Evolutionary conservation across 2,329 filamentous ascomycete species (phyloP).

Genomic region (Cryphonectria naterciae): DNA sequence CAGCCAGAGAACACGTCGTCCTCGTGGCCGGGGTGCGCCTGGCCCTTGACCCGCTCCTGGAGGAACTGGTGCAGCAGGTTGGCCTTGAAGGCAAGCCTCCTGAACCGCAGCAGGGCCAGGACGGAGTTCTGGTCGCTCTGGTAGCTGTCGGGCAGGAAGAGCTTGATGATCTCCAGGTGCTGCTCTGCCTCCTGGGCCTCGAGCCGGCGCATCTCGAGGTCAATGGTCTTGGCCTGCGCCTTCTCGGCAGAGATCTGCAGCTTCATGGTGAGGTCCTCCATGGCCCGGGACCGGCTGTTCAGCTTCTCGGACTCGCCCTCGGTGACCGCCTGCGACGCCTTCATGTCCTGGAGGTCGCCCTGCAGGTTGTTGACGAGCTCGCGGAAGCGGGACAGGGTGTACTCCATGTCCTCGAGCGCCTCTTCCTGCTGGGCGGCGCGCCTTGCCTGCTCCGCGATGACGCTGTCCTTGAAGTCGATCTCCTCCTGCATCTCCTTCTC

Average conservation of each 20-base stretch:
- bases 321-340: slow-evolving; percentile 87
- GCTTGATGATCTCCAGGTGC: slow-evolving; percentile 84
- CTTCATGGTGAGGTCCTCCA: slow-evolving; percentile 97
- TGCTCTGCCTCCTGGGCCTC: slow-evolving; percentile 88
- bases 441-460: slow-evolving; percentile 81
- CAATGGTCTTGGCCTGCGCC: slow-evolving; percentile 91
- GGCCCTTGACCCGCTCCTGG: slow-evolving; percentile 74
- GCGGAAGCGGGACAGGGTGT: slow-evolving; percentile 85
- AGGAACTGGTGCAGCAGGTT: slow-evolving; percentile 77
- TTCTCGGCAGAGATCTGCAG: slow-evolving; percentile 88
- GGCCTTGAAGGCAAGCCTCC: slow-evolving; percentile 86
- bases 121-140: slow-evolving; percentile 82
- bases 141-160: slow-evolving; percentile 87
- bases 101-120: slow-evolving; percentile 86
- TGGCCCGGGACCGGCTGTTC: slow-evolving; percentile 83
- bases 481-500: slow-evolving; percentile 95
- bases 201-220: slow-evolving; percentile 82
- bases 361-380: slow-evolving; percentile 87
- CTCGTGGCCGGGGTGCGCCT: slow-evolving; percentile 68
- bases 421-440: slow-evolving; percentile 77
- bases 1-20: slow-evolving; percentile 81
- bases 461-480: slow-evolving; percentile 81
- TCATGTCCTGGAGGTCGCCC: slow-evolving; percentile 86
- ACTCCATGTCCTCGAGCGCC: slow-evolving; percentile 83
- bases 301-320: slow-evolving; percentile 92